phyloP scores from a whole-genome alignment of 139 green algal genomes.

The Volvox africanus region DNA sequence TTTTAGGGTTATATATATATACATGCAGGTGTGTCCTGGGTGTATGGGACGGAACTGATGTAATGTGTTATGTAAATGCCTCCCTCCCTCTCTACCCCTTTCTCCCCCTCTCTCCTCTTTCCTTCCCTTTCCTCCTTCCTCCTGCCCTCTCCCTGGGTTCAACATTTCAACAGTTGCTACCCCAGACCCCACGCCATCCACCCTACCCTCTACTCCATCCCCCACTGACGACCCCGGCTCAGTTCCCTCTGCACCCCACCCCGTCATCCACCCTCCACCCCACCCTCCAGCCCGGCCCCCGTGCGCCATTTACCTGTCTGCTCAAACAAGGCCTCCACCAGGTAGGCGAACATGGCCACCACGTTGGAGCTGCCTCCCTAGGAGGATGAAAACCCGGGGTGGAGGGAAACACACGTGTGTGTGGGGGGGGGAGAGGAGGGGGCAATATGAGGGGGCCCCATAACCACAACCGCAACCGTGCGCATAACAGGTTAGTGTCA shows the following conservation, averaged over 20 bases:
- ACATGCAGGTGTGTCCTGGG: no score
- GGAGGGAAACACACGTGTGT: no score
- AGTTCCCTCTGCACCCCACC: background rate
- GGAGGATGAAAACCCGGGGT: no score
- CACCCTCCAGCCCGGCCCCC: background rate
- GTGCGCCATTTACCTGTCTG: background rate
- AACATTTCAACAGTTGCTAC: no score
- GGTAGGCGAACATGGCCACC: slow-evolving; percentile 90
- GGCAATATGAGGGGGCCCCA: no score
- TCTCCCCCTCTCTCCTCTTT: background rate
- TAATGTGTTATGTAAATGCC: no score
- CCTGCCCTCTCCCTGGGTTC: background rate
- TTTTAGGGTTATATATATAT: no score
- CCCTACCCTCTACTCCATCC: background rate
- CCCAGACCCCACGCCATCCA: background rate
- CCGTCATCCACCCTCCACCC: background rate
- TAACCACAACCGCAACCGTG: no score
- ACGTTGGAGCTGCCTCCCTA: slow-evolving; percentile 84
- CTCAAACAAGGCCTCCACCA: slow-evolving; percentile 76
- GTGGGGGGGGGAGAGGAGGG: background rate
- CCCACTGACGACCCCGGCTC: no score
- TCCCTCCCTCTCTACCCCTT: background rate
- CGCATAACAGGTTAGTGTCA: no score
- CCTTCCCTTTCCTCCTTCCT: background rate
- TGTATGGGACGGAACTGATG: no score